phyloP scores from a whole-genome alignment of 2,329 filamentous ascomycete species.

The Dryadomyces sulphureus region DNA sequence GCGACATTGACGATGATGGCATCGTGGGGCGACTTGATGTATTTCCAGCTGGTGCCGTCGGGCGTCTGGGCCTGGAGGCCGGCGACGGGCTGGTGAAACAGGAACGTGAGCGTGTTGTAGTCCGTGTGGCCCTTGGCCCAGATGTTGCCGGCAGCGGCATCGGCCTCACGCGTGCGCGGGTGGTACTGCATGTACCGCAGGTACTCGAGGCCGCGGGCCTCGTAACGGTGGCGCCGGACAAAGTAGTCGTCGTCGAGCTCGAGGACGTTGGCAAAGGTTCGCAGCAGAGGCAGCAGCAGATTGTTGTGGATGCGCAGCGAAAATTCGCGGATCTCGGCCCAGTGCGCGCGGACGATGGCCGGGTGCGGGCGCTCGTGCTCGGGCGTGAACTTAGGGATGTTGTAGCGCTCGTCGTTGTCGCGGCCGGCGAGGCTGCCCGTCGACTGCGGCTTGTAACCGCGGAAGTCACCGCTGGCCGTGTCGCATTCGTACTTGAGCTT shows the following conservation, averaged over 20 bases:
- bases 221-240: slow-evolving; percentile 37
- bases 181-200: slow-evolving; percentile 44
- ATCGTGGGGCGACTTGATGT: slow-evolving; percentile 22
- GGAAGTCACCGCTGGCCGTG: slow-evolving; percentile 30
- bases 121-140: slow-evolving; percentile 24
- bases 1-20: slow-evolving; percentile 25
- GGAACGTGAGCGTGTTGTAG: neutral
- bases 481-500: slow-evolving; percentile 33
- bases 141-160: slow-evolving; percentile 16
- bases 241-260: slow-evolving; percentile 41
- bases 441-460: slow-evolving; percentile 30
- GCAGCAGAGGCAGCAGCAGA: slow-evolving; percentile 35
- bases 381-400: slow-evolving; percentile 39
- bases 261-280: slow-evolving; percentile 41
- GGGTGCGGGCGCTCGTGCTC: slow-evolving; percentile 28
- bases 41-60: slow-evolving; percentile 23
- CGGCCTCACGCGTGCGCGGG: slow-evolving; percentile 17
- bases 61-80: slow-evolving; percentile 28
- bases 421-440: slow-evolving; percentile 16
- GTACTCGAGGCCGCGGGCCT: slow-evolving; percentile 37
- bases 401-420: slow-evolving; percentile 44
- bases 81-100: slow-evolving; percentile 13
- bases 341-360: slow-evolving; percentile 27
- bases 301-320: slow-evolving; percentile 26
- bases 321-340: slow-evolving; percentile 39